These are phyloP conservation scores for Xylaria castorea DNA, from an alignment of 495 filamentous ascomycete species.

Conservation along the genomic window DNA sequence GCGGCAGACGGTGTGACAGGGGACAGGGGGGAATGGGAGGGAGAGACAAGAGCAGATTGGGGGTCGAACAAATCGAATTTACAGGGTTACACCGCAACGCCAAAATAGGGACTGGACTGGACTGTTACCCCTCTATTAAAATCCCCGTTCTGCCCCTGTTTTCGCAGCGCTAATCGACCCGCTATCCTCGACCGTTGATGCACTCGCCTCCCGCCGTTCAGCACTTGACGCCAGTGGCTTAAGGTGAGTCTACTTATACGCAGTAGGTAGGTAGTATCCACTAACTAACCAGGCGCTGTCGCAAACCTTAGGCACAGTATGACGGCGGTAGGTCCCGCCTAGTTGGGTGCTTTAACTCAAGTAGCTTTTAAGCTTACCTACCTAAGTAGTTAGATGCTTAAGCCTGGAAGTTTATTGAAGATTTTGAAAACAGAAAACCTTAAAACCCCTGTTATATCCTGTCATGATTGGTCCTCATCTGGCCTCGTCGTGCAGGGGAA, in stretches of 20 bases:
- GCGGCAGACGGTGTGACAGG: slow-evolving; percentile 1
- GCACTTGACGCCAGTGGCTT: background rate
- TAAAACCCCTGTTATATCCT: background rate
- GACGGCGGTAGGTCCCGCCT: background rate
- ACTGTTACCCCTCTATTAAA: background rate
- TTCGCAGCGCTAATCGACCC: background rate
- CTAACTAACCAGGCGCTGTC: background rate
- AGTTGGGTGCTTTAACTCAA: background rate
- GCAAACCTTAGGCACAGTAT: background rate
- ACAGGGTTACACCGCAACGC: background rate
- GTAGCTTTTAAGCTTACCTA: background rate
- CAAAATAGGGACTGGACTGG: background rate
- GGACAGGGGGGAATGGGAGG: too few relatives aligned
- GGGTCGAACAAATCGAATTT: background rate
- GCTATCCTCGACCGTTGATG: background rate
- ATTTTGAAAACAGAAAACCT: background rate
- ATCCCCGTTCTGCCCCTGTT: background rate
- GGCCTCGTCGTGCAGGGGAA: background rate
- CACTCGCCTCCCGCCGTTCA: background rate
- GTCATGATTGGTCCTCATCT: background rate
- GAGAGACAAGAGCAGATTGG: background rate
- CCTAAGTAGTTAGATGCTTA: background rate
- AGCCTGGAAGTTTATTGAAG: background rate
- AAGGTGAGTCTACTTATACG: background rate
- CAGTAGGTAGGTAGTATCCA: background rate